Conservation (phyloP, 2,329 filamentous ascomycete genomes). For the Camillea tinctor region DNA sequence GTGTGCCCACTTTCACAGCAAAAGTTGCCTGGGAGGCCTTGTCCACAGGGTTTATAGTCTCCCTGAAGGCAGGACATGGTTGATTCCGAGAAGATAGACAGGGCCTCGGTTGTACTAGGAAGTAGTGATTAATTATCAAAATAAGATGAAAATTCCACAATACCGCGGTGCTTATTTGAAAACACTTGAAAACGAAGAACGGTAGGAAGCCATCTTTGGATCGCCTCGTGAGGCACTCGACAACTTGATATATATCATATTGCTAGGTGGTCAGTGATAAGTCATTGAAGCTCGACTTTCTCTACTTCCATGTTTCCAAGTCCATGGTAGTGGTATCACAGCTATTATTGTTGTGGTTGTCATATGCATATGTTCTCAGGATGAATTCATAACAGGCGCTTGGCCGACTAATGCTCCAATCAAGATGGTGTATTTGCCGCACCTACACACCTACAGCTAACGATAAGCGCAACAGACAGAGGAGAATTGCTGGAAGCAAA, state of each 20-base stretch:
- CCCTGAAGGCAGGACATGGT: conserved; percentile 1
- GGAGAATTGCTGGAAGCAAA: not conserved
- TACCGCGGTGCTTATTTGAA: not conserved
- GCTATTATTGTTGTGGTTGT: not conserved
- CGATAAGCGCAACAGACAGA: not conserved
- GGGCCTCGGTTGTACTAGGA: not conserved
- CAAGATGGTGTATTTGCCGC: not conserved
- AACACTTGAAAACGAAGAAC: not conserved
- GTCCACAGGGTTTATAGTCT: conserved; percentile 13
- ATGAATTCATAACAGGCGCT: not conserved
- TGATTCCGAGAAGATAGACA: not conserved
- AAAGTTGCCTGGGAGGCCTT: conserved; percentile 15
- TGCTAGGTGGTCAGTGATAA: too few relatives aligned
- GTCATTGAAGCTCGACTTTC: too few relatives aligned
- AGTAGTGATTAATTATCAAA: not conserved
- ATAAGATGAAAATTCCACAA: not conserved
- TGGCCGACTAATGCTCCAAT: not conserved
- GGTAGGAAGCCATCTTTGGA: not conserved
- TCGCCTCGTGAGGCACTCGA: not conserved
- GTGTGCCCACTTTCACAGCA: conserved; percentile 10
- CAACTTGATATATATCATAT: not conserved
- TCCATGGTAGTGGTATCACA: not conserved
- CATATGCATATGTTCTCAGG: not conserved
- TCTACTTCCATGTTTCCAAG: not conserved
- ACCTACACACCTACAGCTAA: not conserved